Conservation (phyloP, 495 filamentous ascomycete species). For the Amphirosellinia nigrospora region DNA sequence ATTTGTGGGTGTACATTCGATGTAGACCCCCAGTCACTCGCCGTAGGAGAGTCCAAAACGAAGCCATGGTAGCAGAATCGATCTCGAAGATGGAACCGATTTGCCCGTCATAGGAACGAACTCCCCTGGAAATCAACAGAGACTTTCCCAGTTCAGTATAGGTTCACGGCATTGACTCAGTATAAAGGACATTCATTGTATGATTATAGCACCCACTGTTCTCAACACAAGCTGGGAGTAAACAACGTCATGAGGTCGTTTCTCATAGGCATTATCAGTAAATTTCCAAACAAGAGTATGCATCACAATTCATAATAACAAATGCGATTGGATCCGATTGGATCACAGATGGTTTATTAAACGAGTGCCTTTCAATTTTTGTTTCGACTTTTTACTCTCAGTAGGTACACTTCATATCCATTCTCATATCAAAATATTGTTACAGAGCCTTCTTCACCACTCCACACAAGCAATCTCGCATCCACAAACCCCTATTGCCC, state of each 20-base stretch:
- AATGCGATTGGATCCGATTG: too few relatives aligned
- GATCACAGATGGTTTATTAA: too few relatives aligned
- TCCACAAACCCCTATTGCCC: background rate
- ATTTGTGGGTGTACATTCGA: background rate
- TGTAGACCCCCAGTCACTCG: background rate
- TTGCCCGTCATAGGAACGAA: background rate
- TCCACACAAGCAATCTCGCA: background rate
- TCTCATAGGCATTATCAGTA: background rate
- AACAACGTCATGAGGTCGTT: background rate
- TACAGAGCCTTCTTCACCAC: background rate
- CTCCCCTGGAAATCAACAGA: too few relatives aligned
- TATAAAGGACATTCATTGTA: conserved; percentile 3
- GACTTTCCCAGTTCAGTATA: background rate
- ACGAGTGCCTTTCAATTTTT: background rate
- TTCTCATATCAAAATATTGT: background rate
- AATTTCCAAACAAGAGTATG: background rate
- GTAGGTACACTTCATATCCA: background rate
- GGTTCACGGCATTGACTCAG: background rate
- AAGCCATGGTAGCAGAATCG: background rate
- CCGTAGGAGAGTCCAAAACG: background rate
- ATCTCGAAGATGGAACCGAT: background rate
- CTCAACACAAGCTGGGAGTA: background rate
- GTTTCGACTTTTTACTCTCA: background rate
- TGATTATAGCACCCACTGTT: background rate
- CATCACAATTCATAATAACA: background rate